These are phyloP conservation scores for Arthrobotrys entomopaga DNA, from an alignment of 2,329 filamentous ascomycete genomes.

Conservation along the genomic window DNA sequence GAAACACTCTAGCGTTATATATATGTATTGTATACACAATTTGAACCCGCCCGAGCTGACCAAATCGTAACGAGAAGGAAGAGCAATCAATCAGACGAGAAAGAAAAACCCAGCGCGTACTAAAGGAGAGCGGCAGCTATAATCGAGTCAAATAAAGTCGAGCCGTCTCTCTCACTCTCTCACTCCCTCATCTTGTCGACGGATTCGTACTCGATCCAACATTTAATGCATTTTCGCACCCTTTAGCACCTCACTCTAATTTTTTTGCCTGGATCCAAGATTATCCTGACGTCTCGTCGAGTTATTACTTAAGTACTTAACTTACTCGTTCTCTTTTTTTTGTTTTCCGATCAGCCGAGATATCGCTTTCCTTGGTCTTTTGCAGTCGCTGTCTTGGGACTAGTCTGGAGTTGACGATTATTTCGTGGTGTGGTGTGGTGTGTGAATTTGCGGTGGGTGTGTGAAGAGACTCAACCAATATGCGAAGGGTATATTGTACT, in stretches of 20 bases:
- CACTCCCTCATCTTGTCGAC: too few species aligned
- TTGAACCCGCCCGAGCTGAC: not conserved
- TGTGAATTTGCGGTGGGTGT: not conserved
- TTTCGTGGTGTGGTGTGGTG: slow-evolving; percentile 4
- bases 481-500: not conserved
- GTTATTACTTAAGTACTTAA: too few species aligned
- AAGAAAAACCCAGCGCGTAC: slow-evolving; percentile 10
- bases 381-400: slow-evolving; percentile 5
- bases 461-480: too few species aligned
- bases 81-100: not conserved
- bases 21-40: not conserved
- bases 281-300: slow-evolving; percentile 2
- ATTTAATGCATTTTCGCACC: not conserved
- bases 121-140: slow-evolving; percentile 37
- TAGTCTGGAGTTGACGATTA: not conserved
- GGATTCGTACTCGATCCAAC: slow-evolving; percentile 45
- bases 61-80: slow-evolving; percentile 24
- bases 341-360: slow-evolving; percentile 14
- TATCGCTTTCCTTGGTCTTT: not conserved
- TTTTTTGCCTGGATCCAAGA: not conserved
- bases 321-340: too few species aligned
- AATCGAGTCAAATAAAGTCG: slow-evolving; percentile 37
- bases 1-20: slow-evolving; percentile 22
- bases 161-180: slow-evolving; percentile 24
- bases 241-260: too few species aligned